A percentile compares a stretch with the other conserved stretches of the same genome.
Evolutionary conservation across 2,329 filamentous ascomycete genomes (phyloP).

Genomic region (Periconia sp.): DNA sequence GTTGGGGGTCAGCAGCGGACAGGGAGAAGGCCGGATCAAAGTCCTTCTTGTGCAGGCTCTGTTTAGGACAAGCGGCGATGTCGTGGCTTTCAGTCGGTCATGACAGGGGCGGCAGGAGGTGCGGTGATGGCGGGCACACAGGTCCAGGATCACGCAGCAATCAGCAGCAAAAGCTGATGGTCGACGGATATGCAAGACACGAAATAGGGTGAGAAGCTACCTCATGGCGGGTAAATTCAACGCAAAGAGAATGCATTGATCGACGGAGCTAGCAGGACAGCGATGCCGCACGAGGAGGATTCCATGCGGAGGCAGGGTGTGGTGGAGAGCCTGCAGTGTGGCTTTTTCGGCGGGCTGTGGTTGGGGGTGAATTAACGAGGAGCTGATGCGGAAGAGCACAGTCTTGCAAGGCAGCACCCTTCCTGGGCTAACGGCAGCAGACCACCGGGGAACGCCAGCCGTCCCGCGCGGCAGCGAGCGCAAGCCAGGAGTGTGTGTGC

Average conservation of each 20-base stretch:
- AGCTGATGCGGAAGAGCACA: background rate
- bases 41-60: conserved; percentile 6
- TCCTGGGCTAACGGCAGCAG: background rate
- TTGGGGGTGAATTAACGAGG: background rate
- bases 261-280: background rate
- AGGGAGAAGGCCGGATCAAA: conserved; percentile 3
- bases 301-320: background rate
- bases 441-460: background rate
- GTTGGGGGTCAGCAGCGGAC: background rate
- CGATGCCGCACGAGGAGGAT: background rate
- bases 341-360: background rate
- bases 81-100: conserved; percentile 12
- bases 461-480: background rate
- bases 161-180: background rate
- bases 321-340: background rate
- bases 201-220: background rate
- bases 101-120: conserved; percentile 6
- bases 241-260: background rate
- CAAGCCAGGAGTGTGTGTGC: background rate
- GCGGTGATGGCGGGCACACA: conserved; percentile 5
- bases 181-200: background rate
- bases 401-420: background rate
- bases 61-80: conserved; percentile 13
- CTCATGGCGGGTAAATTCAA: background rate
- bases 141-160: conserved; percentile 7